These are phyloP conservation scores for Yamadazyma phyllophila DNA, from an alignment of 805 yeast genomes.

Conservation along the genomic window DNA sequence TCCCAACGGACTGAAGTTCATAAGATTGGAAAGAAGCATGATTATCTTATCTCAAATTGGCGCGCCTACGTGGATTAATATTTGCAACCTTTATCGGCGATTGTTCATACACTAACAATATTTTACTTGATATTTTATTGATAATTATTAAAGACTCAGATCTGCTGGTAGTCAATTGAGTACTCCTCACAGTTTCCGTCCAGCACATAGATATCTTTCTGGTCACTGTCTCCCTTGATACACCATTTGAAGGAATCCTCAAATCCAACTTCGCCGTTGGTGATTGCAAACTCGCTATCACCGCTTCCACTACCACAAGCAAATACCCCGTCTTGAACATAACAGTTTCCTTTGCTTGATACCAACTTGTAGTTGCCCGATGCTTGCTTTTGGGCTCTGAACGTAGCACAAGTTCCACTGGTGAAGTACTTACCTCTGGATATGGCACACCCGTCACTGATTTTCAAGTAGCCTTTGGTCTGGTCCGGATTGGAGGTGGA, in stretches of 20 bases:
- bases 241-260: conserved; percentile 67
- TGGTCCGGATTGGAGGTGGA: conserved; percentile 21
- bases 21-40: conserved; percentile 1
- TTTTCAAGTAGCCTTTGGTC: conserved; percentile 12
- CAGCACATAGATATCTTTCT: conserved; percentile 12
- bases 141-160: not conserved
- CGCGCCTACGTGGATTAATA: not conserved
- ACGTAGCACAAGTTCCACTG: conserved; percentile 86
- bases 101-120: too few species aligned
- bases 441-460: conserved; percentile 66
- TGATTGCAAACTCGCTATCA: conserved; percentile 40
- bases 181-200: conserved; percentile 21
- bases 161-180: conserved; percentile 3
- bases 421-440: conserved; percentile 83
- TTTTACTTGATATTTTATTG: too few species aligned
- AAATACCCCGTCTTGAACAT: conserved; percentile 28
- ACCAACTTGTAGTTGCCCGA: conserved; percentile 64
- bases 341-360: conserved; percentile 76
- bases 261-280: conserved; percentile 47
- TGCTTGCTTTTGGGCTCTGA: conserved; percentile 50
- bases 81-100: not conserved
- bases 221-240: conserved; percentile 29
- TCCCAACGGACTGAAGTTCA: not conserved
- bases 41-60: not conserved
- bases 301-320: conserved; percentile 18